Percentiles rank a stretch among this genome's conserved stretches.
phyloP scores from a whole-genome alignment of 73 alveolate species.

The Breviolum minutum region DNA sequence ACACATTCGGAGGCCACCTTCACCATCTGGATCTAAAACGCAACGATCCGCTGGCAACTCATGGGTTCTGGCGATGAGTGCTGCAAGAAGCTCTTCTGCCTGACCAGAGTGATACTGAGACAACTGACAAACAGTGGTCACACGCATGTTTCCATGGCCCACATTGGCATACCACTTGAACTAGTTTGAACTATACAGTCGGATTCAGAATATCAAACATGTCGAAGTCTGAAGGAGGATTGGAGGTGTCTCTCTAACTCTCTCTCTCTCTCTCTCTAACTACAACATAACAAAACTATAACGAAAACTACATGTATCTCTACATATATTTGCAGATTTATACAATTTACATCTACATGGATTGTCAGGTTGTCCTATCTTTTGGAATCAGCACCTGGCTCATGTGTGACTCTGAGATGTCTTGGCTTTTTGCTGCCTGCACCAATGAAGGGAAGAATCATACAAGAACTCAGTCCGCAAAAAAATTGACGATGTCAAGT shows the following conservation, averaged over 20 bases:
- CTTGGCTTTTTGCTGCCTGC: conserved; percentile 58
- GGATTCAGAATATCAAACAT: no score
- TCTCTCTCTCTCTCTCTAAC: background rate
- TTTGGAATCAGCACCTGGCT: conserved; percentile 1
- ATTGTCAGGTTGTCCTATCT: background rate
- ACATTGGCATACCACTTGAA: background rate
- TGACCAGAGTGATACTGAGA: background rate
- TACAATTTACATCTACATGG: background rate
- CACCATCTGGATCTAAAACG: conserved; percentile 83
- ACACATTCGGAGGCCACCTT: background rate
- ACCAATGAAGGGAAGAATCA: no score
- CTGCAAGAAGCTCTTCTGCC: conserved; percentile 76
- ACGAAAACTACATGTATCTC: background rate
- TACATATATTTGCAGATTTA: background rate
- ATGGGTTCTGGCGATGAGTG: conserved; percentile 74
- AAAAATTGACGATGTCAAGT: no score
- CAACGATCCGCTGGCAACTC: conserved; percentile 92
- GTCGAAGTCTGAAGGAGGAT: no score
- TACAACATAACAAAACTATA: no score
- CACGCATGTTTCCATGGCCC: background rate
- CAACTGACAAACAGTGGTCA: background rate
- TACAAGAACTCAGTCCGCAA: no score
- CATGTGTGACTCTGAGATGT: conserved; percentile 93
- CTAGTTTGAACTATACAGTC: no score
- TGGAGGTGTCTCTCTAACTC: background rate